phyloP scores from a whole-genome alignment of 75 land plant genomes.

The Pseudotsuga menziesii region DNA sequence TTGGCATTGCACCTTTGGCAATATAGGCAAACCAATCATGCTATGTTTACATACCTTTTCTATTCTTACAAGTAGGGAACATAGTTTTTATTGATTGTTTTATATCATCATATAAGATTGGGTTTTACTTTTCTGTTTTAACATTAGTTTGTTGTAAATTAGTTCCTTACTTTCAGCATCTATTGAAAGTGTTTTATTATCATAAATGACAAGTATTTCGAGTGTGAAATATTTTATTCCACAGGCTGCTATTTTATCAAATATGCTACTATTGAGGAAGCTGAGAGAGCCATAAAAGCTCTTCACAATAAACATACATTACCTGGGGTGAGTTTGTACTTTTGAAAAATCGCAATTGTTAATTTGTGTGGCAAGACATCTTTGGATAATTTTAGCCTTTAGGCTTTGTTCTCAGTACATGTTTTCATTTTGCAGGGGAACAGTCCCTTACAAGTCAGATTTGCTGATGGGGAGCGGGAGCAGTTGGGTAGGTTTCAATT shows the following conservation, averaged over 20 bases:
- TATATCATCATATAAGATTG: too few species aligned
- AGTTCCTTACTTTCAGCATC: too few species aligned
- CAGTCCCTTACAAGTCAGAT: slow-evolving; percentile 93
- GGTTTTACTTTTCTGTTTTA: too few species aligned
- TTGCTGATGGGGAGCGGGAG: slow-evolving; percentile 98
- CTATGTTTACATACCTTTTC: too few species aligned
- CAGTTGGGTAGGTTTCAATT: slow-evolving; percentile 67
- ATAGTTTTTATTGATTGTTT: too few species aligned
- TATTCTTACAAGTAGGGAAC: too few species aligned
- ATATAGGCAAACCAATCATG: too few species aligned
- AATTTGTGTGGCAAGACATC: not conserved
- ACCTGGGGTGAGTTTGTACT: slow-evolving; percentile 62
- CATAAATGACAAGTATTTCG: too few species aligned
- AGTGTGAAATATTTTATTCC: not conserved
- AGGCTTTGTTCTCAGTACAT: not conserved
- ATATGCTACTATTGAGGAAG: slow-evolving; percentile 82
- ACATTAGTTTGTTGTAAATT: not conserved
- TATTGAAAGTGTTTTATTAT: too few species aligned
- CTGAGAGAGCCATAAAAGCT: slow-evolving; percentile 89
- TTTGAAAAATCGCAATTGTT: not conserved
- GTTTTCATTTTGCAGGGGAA: slow-evolving; percentile 54
- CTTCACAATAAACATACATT: slow-evolving; percentile 87
- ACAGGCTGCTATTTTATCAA: slow-evolving; percentile 98
- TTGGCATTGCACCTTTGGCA: too few species aligned
- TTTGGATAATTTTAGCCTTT: not conserved